Conservation (phyloP, 2,329 filamentous ascomycete genomes). For the Incumbomyces lentus region DNA sequence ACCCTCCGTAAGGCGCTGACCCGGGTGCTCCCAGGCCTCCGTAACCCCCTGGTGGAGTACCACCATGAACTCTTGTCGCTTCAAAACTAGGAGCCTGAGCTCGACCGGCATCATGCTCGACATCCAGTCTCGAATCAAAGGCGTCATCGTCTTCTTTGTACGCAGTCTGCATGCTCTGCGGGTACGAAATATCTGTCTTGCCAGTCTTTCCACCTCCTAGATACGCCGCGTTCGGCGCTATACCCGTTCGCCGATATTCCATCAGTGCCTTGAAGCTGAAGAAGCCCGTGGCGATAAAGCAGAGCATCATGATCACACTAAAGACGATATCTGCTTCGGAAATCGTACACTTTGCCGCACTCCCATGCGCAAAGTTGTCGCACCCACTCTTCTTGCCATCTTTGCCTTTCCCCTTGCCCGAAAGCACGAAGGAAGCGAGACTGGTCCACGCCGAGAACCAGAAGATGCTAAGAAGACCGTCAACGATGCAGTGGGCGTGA, state of each 20-base stretch:
- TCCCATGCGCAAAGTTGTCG: constrained; percentile 46
- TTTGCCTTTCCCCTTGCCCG: constrained; percentile 44
- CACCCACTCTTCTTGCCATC: constrained; percentile 37
- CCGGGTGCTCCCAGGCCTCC: background rate
- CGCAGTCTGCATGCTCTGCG: background rate
- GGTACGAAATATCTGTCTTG: constrained; percentile 1
- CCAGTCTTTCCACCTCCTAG: background rate
- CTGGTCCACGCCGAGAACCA: constrained; percentile 52
- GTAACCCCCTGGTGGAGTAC: background rate
- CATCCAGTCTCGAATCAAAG: constrained; percentile 5
- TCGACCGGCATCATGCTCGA: background rate
- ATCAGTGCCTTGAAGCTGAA: constrained; percentile 46
- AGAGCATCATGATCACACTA: constrained; percentile 48
- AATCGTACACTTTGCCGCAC: constrained; percentile 45
- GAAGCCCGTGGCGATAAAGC: constrained; percentile 43
- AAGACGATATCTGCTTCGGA: constrained; percentile 47
- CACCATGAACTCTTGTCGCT: constrained; percentile 3
- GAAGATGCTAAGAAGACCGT: constrained; percentile 43
- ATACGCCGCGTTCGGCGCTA: constrained; percentile 33
- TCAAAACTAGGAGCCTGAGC: constrained; percentile 1
- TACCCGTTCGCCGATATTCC: constrained; percentile 48
- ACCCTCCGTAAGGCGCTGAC: background rate
- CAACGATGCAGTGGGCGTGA: constrained; percentile 48
- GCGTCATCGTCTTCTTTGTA: constrained; percentile 6
- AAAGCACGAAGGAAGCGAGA: constrained; percentile 45